Percentiles rank a stretch among this genome's conserved stretches.
Evolutionary conservation across 2,329 filamentous ascomycete genomes (phyloP).

Genomic region (Curvularia sp.): DNA sequence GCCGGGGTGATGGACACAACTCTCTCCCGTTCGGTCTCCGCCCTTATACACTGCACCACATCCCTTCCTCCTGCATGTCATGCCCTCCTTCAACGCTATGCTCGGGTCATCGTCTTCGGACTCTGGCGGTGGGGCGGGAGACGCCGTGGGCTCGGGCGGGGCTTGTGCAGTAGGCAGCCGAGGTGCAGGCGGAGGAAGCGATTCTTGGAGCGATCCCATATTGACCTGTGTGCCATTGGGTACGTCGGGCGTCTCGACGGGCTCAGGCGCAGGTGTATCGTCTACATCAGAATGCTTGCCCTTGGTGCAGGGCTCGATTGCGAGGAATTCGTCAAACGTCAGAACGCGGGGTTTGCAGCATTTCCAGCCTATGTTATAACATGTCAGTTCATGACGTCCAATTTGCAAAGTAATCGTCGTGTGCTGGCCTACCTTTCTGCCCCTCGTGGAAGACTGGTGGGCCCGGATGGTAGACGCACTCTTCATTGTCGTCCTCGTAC

Average conservation of each 20-base stretch:
- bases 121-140: slow-evolving; percentile 50
- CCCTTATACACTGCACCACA: slow-evolving; percentile 73
- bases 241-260: slow-evolving; percentile 58
- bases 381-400: slow-evolving; percentile 9
- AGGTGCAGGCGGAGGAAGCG: slow-evolving; percentile 43
- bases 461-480: slow-evolving; percentile 90
- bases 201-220: slow-evolving; percentile 41
- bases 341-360: slow-evolving; percentile 97
- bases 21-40: slow-evolving; percentile 66
- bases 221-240: slow-evolving; percentile 42
- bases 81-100: slow-evolving; percentile 74
- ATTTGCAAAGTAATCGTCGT: background rate
- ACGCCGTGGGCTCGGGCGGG: slow-evolving; percentile 31
- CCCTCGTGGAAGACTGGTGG: slow-evolving; percentile 94
- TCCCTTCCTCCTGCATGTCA: slow-evolving; percentile 76
- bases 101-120: slow-evolving; percentile 86
- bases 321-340: slow-evolving; percentile 97
- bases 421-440: slow-evolving; percentile 76
- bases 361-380: slow-evolving; percentile 79
- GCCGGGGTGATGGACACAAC: slow-evolving; percentile 88
- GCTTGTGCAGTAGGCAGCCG: slow-evolving; percentile 43
- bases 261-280: slow-evolving; percentile 63
- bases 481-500: slow-evolving; percentile 81
- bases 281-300: slow-evolving; percentile 93
- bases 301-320: slow-evolving; percentile 88